Conservation (phyloP, 2,329 filamentous ascomycete genomes). For the Alternaria sp. region DNA sequence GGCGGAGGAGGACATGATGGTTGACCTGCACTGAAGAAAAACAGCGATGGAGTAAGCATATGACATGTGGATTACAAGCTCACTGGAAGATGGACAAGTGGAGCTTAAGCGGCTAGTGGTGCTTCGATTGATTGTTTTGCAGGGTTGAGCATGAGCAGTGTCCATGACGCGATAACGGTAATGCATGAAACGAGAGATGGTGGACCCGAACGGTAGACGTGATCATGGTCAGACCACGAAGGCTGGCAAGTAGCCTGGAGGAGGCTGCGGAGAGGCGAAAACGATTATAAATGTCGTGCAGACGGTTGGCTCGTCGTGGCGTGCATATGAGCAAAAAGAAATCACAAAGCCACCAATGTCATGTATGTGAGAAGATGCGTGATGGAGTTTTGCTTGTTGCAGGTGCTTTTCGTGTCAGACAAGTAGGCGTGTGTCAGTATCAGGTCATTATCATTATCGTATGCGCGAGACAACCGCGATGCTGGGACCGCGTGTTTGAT, state of each 20-base stretch:
- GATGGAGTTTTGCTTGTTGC: conserved; percentile 5
- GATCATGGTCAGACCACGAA: conserved; percentile 20
- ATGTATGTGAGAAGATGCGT: not conserved
- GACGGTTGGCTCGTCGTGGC: not conserved
- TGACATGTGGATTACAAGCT: not conserved
- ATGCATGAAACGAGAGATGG: conserved; percentile 38
- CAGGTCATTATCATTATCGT: not conserved
- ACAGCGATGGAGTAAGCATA: not conserved
- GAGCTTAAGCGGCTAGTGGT: conserved; percentile 5
- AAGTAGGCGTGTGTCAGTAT: conserved; percentile 6
- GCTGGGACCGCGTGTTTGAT: conserved; percentile 2
- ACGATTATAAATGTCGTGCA: not conserved
- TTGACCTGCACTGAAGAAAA: conserved; percentile 39
- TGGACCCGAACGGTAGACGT: conserved; percentile 15
- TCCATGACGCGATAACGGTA: conserved; percentile 39
- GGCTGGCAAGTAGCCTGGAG: conserved; percentile 1
- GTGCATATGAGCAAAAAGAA: not conserved
- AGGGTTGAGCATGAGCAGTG: conserved; percentile 14
- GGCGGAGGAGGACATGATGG: conserved; percentile 52
- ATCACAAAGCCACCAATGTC: not conserved
- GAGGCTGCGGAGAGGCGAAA: not conserved
- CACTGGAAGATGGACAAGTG: not conserved
- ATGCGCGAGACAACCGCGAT: not conserved
- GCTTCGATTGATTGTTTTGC: conserved; percentile 2
- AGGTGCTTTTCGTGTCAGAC: conserved; percentile 13